Base-by-base conservation (phyloP, 306 rosid species). In the Rubus parviflorus region DNA sequence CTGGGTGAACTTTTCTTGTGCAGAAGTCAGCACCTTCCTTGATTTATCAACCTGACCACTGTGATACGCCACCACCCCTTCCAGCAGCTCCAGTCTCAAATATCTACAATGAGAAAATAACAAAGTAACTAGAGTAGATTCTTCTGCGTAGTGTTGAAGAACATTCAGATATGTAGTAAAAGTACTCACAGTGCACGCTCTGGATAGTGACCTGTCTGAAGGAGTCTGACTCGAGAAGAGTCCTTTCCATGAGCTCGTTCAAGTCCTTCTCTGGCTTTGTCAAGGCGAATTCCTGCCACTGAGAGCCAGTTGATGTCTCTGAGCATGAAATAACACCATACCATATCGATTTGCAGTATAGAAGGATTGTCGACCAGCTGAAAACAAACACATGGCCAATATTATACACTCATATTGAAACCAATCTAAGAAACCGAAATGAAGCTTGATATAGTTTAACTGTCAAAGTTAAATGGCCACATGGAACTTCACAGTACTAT, bases 281-380 rank as follows among this genome's bases (percentile, higher is more conserved):
- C 90, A 84, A 95, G 97, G 82, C 96, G 95, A 60, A 81, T 64
- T 76, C 93, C 95, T 2, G 98, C 98, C 78, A 87, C 97, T 3
- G 97, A 86, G 79, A 95, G 89, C 91, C 93, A 87, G 77, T 82
- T 86, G 43, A 95, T 87, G 78, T 95, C 97, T 85, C 85, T 88
- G 56, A 92, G 88, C 98, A 95, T 95, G 84, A 95, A 92, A 84
- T 95, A 95, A 92, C 98, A 95, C 98, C 98, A 95, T 42, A 92
- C 98, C 89, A 90, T 95, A 91, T 95, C 97, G 75, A 90, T 84
- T 92, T 92, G 98, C 64, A 95, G 90, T 79, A 92, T 95, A 35
- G 98, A 88, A 76, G 92, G 93, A 84, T 92, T 95, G 84, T 92
- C 98, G 68, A 95, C 76, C 79, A 89, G 84, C 98, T 95, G 90